Evolutionary conservation across 495 filamentous ascomycete species (phyloP).

Genomic region (Tuber umbilicatum): DNA sequence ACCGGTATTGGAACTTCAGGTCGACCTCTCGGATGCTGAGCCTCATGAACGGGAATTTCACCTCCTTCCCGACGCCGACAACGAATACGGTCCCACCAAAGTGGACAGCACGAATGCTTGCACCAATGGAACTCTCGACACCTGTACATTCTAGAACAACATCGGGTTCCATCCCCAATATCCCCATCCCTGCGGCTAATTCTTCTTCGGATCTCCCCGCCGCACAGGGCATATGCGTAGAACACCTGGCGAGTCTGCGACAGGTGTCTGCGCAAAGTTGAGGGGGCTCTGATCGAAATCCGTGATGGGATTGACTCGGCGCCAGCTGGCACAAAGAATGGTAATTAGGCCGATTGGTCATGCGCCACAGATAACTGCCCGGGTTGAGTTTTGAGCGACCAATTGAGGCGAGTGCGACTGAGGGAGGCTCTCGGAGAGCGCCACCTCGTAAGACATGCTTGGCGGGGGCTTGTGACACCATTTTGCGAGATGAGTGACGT

Average conservation of each 20-base stretch:
- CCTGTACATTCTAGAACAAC: slow-evolving; percentile 84
- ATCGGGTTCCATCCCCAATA: slow-evolving; percentile 65
- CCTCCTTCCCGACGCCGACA: slow-evolving; percentile 89
- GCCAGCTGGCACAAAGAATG: slow-evolving; percentile 74
- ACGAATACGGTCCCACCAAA: slow-evolving; percentile 93
- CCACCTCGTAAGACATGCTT: slow-evolving; percentile 80
- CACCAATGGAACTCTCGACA: slow-evolving; percentile 77
- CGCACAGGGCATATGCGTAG: slow-evolving; percentile 74
- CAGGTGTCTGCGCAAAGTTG: slow-evolving; percentile 71
- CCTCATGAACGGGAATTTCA: slow-evolving; percentile 89
- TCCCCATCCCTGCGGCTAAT: slow-evolving; percentile 56
- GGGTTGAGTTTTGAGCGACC: slow-evolving; percentile 69
- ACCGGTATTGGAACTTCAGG: slow-evolving; percentile 91
- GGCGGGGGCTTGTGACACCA: slow-evolving; percentile 90
- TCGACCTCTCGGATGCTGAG: slow-evolving; percentile 85
- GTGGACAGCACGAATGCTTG: slow-evolving; percentile 79
- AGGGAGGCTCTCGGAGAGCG: slow-evolving; percentile 77
- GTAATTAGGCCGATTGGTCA: slow-evolving; percentile 87
- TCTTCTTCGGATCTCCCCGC: slow-evolving; percentile 60
- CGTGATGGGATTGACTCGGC: slow-evolving; percentile 78
- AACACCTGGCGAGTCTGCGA: slow-evolving; percentile 48
- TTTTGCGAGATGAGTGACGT: slow-evolving; percentile 83
- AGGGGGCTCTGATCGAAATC: slow-evolving; percentile 84
- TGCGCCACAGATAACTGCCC: slow-evolving; percentile 80
- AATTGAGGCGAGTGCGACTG: slow-evolving; percentile 76